Percentiles rank a stretch among this genome's conserved stretches.
phyloP scores from a whole-genome alignment of 352 stramenopile species.

The Phytopythium delawarense region DNA sequence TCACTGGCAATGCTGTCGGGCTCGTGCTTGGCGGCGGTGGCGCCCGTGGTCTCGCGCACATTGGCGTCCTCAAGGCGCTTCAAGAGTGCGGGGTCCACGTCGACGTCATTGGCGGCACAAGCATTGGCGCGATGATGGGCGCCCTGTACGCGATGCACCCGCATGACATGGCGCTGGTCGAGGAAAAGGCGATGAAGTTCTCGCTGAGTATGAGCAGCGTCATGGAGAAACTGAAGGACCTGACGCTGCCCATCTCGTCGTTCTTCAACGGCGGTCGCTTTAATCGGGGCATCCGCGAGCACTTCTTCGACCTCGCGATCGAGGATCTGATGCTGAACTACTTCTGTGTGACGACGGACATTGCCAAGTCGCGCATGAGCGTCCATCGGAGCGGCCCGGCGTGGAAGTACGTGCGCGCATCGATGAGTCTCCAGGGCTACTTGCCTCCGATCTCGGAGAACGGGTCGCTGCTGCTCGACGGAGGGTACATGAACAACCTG shows the following conservation, averaged over 20 bases:
- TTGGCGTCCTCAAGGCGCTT: constrained; percentile 91
- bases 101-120: constrained; percentile 93
- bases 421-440: constrained; percentile 91
- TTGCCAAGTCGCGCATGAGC: constrained; percentile 85
- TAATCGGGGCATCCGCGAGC: constrained; percentile 64
- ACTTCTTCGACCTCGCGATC: constrained; percentile 78
- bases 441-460: constrained; percentile 88
- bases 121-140: constrained; percentile 84
- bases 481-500: constrained; percentile 94
- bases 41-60: constrained; percentile 90
- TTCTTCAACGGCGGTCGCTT: constrained; percentile 89
- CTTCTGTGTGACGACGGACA: constrained; percentile 91
- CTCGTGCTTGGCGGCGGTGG: constrained; percentile 93
- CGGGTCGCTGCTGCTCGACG: constrained; percentile 85
- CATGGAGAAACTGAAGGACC: constrained; percentile 69
- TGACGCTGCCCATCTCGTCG: constrained; percentile 86
- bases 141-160: constrained; percentile 77
- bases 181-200: constrained; percentile 49
- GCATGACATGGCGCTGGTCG: constrained; percentile 57
- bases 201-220: constrained; percentile 65
- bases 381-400: constrained; percentile 82
- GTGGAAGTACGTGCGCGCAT: constrained; percentile 90
- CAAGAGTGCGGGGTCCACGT: constrained; percentile 91
- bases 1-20: constrained; percentile 91
- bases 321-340: constrained; percentile 92